Percentiles rank a stretch among this genome's conserved stretches.
These are phyloP conservation scores for Russula virescens DNA, from an alignment of 768 basidiomycete genomes.

Conservation along the genomic window DNA sequence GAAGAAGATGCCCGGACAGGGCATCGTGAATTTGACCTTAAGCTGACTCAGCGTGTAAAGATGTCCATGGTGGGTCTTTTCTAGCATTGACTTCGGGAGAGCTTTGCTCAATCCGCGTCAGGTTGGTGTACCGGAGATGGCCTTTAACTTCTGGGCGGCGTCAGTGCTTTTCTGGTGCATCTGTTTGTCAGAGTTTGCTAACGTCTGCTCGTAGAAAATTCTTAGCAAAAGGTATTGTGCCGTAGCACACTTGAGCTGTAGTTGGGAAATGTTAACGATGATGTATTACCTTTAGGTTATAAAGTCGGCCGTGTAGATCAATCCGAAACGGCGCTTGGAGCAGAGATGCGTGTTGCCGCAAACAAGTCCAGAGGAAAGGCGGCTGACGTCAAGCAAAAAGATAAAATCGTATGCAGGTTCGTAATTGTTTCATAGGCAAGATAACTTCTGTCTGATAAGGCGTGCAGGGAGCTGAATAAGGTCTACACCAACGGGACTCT, in stretches of 20 bases:
- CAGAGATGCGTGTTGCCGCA: constrained; percentile 88
- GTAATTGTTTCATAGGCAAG: constrained; percentile 9
- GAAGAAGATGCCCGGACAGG: constrained; percentile 94
- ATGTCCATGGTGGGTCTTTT: constrained; percentile 84
- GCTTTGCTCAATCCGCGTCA: constrained; percentile 28
- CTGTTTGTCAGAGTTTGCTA: constrained; percentile 3
- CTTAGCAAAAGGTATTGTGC: constrained; percentile 58
- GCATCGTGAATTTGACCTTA: constrained; percentile 92
- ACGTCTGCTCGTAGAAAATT: constrained; percentile 53
- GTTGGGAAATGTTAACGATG: neutral
- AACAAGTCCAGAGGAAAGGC: constrained; percentile 49
- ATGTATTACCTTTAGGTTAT: constrained; percentile 48
- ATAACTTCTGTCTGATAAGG: constrained; percentile 10
- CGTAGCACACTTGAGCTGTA: neutral
- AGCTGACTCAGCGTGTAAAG: constrained; percentile 87
- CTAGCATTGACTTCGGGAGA: neutral
- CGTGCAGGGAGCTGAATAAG: constrained; percentile 76
- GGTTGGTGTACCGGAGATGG: constrained; percentile 94
- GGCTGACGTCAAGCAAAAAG: constrained; percentile 51
- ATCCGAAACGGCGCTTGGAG: constrained; percentile 92
- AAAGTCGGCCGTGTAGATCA: constrained; percentile 98
- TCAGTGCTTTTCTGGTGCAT: constrained; percentile 35
- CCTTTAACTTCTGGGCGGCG: constrained; percentile 92
- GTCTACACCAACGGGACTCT: constrained; percentile 96
- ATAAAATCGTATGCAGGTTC: constrained; percentile 85